Percentiles rank a stretch among this genome's conserved stretches.
Conservation (phyloP, 2,329 filamentous ascomycete species). For the Anisogramma anomala region DNA sequence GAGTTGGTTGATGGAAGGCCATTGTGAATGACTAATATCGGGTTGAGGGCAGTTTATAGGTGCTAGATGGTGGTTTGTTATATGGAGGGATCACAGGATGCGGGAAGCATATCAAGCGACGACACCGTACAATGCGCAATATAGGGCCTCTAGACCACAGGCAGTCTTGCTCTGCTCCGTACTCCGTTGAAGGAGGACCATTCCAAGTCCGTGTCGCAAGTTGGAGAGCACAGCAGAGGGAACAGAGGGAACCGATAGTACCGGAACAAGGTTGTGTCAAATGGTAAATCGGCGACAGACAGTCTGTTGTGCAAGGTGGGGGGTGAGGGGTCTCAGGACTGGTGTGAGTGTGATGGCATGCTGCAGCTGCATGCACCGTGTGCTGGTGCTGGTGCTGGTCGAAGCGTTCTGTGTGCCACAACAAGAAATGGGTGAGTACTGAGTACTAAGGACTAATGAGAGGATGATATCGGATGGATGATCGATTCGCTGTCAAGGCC, state of each 20-base stretch:
- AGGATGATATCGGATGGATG: neutral
- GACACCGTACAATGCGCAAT: no score
- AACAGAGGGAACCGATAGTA: neutral
- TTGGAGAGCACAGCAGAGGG: slow-evolving; percentile 1
- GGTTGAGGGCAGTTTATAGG: neutral
- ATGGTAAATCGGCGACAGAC: slow-evolving; percentile 1
- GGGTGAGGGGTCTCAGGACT: neutral
- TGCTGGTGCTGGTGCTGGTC: neutral
- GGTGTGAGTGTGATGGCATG: slow-evolving; percentile 8
- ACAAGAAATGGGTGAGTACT: slow-evolving; percentile 1
- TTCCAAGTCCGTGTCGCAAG: neutral
- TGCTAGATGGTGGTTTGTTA: neutral
- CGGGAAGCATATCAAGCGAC: neutral
- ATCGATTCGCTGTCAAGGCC: no score
- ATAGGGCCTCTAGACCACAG: neutral
- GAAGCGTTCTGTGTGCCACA: slow-evolving; percentile 2
- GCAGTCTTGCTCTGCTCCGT: neutral
- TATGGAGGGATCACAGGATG: slow-evolving; percentile 1
- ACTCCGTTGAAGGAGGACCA: neutral
- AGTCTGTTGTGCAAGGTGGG: slow-evolving; percentile 8
- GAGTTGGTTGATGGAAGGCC: slow-evolving; percentile 51
- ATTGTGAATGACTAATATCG: slow-evolving; percentile 24
- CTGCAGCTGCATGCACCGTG: slow-evolving; percentile 2
- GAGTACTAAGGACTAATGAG: neutral
- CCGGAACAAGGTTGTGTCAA: slow-evolving; percentile 1